A percentile compares a stretch with the other conserved stretches of the same genome.
These are phyloP conservation scores for Neofusicoccum kwambonambiense DNA, from an alignment of 2,329 filamentous ascomycete genomes.

Conservation along the genomic window DNA sequence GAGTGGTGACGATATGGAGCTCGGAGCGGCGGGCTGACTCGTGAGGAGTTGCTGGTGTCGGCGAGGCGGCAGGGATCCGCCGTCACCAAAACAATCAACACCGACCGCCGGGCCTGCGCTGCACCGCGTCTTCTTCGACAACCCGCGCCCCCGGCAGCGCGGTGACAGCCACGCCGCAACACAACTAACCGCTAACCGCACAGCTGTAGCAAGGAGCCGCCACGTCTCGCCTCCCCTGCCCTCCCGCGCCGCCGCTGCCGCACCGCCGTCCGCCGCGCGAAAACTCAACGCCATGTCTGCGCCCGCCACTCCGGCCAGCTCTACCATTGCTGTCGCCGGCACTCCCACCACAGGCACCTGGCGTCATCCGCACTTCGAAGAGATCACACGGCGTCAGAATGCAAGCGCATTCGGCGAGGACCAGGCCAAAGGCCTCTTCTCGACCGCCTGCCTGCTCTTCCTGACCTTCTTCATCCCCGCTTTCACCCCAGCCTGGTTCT, in stretches of 20 bases:
- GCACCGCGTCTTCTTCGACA: neutral
- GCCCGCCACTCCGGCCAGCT: conserved; percentile 14
- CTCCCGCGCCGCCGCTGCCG: neutral
- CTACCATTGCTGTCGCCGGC: conserved; percentile 11
- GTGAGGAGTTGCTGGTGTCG: neutral
- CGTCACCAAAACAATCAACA: conserved; percentile 18
- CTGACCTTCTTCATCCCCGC: conserved; percentile 48
- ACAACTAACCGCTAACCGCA: conserved; percentile 13
- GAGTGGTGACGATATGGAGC: neutral
- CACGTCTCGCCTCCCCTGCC: too few relatives aligned
- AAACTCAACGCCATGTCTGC: conserved; percentile 17
- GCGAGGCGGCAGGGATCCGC: conserved; percentile 11
- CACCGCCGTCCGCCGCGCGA: neutral
- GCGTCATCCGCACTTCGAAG: conserved; percentile 84
- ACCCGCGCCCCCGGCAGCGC: conserved; percentile 1
- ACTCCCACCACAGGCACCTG: conserved; percentile 66
- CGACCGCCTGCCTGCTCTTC: conserved; percentile 62
- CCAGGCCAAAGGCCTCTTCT: conserved; percentile 68
- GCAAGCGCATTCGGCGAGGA: conserved; percentile 74
- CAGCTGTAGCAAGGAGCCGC: neutral
- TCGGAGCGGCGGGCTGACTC: neutral
- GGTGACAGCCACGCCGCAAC: neutral
- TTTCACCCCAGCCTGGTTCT: conserved; percentile 14
- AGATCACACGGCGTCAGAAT: conserved; percentile 80
- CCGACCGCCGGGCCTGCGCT: neutral